A percentile compares a stretch with the other conserved stretches of the same genome.
These are phyloP conservation scores for Starmerella bombicola DNA, from an alignment of 805 yeast species.

Conservation along the genomic window DNA sequence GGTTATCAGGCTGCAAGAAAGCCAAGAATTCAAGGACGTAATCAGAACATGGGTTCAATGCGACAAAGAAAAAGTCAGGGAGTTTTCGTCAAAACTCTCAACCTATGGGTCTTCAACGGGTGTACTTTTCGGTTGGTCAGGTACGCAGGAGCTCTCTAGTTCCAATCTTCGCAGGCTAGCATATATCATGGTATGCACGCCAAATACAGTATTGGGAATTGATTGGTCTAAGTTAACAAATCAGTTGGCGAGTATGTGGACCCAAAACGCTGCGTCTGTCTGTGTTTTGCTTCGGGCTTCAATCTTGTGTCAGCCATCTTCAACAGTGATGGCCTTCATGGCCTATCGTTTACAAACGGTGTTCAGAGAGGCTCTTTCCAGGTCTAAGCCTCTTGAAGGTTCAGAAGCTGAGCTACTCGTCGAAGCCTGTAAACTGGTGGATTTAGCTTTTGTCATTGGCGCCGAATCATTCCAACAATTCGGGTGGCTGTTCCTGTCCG, in stretches of 20 bases:
- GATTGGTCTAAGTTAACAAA: conserved; percentile 18
- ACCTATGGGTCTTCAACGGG: conserved; percentile 39
- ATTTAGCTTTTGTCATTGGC: conserved; percentile 52
- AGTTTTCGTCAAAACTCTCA: conserved; percentile 35
- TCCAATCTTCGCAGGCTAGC: conserved; percentile 49
- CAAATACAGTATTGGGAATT: conserved; percentile 26
- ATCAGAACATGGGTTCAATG: conserved; percentile 50
- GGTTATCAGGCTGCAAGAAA: conserved; percentile 36
- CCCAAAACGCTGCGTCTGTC: conserved; percentile 40
- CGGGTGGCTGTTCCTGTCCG: conserved; percentile 79
- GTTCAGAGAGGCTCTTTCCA: conserved; percentile 33
- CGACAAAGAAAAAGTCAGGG: conserved; percentile 50
- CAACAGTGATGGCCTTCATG: conserved; percentile 30
- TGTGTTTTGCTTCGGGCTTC: conserved; percentile 53
- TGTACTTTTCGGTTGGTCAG: conserved; percentile 56
- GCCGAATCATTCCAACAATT: conserved; percentile 63
- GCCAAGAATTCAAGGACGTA: conserved; percentile 41
- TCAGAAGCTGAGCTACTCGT: conserved; percentile 13
- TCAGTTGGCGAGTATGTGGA: conserved; percentile 22
- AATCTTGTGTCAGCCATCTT: conserved; percentile 29
- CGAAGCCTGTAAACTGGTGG: conserved; percentile 62
- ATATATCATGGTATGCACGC: conserved; percentile 50
- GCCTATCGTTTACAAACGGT: conserved; percentile 47
- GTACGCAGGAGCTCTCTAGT: conserved; percentile 49
- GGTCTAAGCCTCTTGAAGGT: conserved; percentile 14